Percentiles rank a stretch among this genome's conserved stretches.
These are phyloP conservation scores for Penicillium samsonianum DNA, from an alignment of 495 filamentous ascomycete genomes.

Conservation along the genomic window DNA sequence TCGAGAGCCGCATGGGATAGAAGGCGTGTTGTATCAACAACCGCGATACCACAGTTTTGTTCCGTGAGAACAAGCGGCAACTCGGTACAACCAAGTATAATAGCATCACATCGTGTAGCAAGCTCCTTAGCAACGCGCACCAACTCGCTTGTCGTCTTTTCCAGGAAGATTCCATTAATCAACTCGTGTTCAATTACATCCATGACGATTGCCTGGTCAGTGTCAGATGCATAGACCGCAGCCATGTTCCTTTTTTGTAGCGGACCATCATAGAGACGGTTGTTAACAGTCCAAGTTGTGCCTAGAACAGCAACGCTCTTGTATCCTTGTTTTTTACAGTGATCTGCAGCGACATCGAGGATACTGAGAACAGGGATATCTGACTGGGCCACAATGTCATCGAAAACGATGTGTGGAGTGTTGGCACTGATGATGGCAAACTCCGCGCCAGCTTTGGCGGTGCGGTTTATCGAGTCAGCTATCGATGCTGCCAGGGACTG, in stretches of 20 bases:
- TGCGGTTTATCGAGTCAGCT: conserved; percentile 9
- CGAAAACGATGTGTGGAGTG: conserved; percentile 6
- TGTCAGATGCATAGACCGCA: conserved; percentile 10
- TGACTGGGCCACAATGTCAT: conserved; percentile 1
- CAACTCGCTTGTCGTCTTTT: neutral
- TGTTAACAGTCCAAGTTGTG: conserved; percentile 8
- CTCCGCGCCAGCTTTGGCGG: conserved; percentile 12
- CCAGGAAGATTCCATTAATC: conserved; percentile 4
- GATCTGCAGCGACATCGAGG: conserved; percentile 5
- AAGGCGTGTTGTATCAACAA: conserved; percentile 15
- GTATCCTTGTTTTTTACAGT: conserved; percentile 9
- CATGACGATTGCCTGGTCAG: conserved; percentile 9
- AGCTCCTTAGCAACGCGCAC: conserved; percentile 10
- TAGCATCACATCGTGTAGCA: conserved; percentile 10
- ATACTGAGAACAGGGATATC: conserved; percentile 15
- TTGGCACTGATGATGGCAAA: conserved; percentile 17
- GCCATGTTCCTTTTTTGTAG: conserved; percentile 4
- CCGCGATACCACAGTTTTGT: conserved; percentile 9
- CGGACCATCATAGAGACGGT: conserved; percentile 8
- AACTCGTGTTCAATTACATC: conserved; percentile 5
- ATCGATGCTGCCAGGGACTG: neutral
- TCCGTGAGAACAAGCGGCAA: conserved; percentile 12
- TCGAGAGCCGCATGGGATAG: conserved; percentile 12
- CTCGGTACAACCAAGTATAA: conserved; percentile 13
- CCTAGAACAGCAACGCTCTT: conserved; percentile 9